Percentiles rank a stretch among this genome's conserved stretches.
These are phyloP conservation scores for Fusarium sp. DNA, from an alignment of 2,329 filamentous ascomycete species.

Conservation along the genomic window DNA sequence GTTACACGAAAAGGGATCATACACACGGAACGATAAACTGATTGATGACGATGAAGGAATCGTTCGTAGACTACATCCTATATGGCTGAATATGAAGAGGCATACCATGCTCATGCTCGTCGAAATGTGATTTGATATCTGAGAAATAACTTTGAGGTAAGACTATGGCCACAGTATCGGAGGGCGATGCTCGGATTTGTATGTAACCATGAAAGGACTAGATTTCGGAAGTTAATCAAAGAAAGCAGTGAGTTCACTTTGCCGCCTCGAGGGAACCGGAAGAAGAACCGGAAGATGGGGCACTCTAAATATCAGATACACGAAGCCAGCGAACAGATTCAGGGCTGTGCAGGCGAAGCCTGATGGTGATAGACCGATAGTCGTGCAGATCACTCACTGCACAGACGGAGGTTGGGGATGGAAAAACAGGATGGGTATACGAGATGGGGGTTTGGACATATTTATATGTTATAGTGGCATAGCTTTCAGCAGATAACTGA, in stretches of 20 bases:
- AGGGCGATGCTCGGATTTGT: not conserved
- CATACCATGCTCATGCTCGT: not conserved
- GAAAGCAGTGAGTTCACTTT: not conserved
- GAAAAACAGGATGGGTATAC: not conserved
- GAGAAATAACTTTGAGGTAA: not conserved
- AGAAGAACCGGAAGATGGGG: slow-evolving; percentile 1
- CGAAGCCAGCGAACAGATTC: slow-evolving; percentile 1
- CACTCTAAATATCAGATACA: not conserved
- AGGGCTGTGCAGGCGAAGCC: not conserved
- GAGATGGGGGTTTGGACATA: not conserved
- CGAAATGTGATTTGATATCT: not conserved
- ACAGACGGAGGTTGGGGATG: not conserved
- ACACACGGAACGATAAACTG: not conserved
- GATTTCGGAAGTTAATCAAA: not conserved
- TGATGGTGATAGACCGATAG: slow-evolving; percentile 9
- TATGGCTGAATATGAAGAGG: not conserved
- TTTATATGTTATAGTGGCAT: not conserved
- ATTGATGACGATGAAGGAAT: slow-evolving; percentile 5
- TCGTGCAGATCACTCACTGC: slow-evolving; percentile 3
- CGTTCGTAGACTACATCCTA: slow-evolving; percentile 7
- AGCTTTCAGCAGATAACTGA: not conserved
- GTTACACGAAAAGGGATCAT: slow-evolving; percentile 8
- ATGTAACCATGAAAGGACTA: not conserved
- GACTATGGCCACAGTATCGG: not conserved
- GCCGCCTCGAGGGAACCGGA: not conserved